These are phyloP conservation scores for Protomyces pachydermus DNA, from an alignment of 1,139 yeast species.

Conservation along the genomic window DNA sequence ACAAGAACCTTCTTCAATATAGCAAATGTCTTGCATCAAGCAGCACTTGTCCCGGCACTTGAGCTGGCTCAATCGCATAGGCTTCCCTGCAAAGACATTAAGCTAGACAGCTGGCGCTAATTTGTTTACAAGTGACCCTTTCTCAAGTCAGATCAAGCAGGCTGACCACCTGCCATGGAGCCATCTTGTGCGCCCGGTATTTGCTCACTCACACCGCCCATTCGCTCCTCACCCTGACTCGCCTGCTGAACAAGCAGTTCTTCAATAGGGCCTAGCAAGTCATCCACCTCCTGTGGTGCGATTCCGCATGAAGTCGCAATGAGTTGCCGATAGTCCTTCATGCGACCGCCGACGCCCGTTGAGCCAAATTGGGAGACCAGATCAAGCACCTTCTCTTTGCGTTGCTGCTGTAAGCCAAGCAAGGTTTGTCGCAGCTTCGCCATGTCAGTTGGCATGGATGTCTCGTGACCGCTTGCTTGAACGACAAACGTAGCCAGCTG, in stretches of 20 bases:
- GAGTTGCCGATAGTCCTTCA: conserved; percentile 74
- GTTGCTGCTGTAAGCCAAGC: conserved; percentile 46
- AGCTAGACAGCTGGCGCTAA: too few species aligned
- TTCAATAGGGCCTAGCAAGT: conserved; percentile 14
- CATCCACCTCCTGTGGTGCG: conserved; percentile 16
- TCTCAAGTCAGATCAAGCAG: too few species aligned
- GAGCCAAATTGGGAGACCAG: conserved; percentile 48
- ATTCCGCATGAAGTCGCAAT: conserved; percentile 49
- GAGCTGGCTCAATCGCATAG: too few species aligned
- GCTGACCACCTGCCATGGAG: too few species aligned
- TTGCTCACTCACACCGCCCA: too few species aligned
- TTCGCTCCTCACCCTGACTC: neutral
- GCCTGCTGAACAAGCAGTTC: conserved; percentile 4
- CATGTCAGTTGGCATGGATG: conserved; percentile 47
- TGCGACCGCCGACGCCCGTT: conserved; percentile 51
- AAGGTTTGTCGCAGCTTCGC: conserved; percentile 43
- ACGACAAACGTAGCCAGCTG: conserved; percentile 47
- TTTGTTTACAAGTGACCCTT: too few species aligned
- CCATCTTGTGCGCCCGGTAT: too few species aligned
- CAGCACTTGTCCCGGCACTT: too few species aligned
- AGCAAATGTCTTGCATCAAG: too few species aligned
- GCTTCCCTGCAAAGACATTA: too few species aligned
- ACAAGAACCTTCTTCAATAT: too few species aligned
- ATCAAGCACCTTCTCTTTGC: conserved; percentile 46
- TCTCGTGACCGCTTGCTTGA: conserved; percentile 52